Percentiles rank a stretch among this genome's conserved stretches.
These are phyloP conservation scores for Phaeosphaeriaceae sp. DNA, from an alignment of 2,329 filamentous ascomycete genomes.

Conservation along the genomic window DNA sequence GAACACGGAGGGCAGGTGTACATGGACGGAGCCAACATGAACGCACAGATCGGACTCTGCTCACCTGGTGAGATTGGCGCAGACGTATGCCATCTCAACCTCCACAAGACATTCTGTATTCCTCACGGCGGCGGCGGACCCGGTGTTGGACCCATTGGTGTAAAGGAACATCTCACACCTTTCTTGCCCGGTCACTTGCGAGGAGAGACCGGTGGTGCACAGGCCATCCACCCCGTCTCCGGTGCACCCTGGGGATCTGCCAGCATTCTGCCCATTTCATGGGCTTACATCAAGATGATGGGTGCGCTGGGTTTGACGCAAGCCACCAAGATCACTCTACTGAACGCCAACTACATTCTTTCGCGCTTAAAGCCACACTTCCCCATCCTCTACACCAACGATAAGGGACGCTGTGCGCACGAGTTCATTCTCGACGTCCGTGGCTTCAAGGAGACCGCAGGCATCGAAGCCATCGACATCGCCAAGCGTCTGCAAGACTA, in stretches of 20 bases:
- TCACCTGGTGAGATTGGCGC: constrained; percentile 94
- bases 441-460: constrained; percentile 80
- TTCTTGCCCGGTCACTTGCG: constrained; percentile 78
- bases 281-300: constrained; percentile 97
- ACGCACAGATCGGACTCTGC: constrained; percentile 94
- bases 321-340: constrained; percentile 88
- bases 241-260: constrained; percentile 88
- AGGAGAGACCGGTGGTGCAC: constrained; percentile 62
- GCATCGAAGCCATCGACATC: constrained; percentile 91
- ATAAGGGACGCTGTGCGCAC: constrained; percentile 86
- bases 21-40: constrained; percentile 99
- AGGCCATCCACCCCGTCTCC: constrained; percentile 74
- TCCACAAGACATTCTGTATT: constrained; percentile 99
- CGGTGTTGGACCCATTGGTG: constrained; percentile 91
- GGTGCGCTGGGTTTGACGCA: constrained; percentile 81
- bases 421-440: constrained; percentile 95
- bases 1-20: constrained; percentile 90
- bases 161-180: constrained; percentile 78
- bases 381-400: constrained; percentile 91
- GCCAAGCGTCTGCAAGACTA: constrained; percentile 97
- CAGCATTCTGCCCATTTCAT: constrained; percentile 91
- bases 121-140: constrained; percentile 94
- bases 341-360: constrained; percentile 97
- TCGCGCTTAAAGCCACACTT: constrained; percentile 86
- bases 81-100: constrained; percentile 94